Evolutionary conservation across 2,329 filamentous ascomycete species (phyloP), one percentile per base, ranked within the genome.

Genomic region (Ceratocystis papillata): DNA sequence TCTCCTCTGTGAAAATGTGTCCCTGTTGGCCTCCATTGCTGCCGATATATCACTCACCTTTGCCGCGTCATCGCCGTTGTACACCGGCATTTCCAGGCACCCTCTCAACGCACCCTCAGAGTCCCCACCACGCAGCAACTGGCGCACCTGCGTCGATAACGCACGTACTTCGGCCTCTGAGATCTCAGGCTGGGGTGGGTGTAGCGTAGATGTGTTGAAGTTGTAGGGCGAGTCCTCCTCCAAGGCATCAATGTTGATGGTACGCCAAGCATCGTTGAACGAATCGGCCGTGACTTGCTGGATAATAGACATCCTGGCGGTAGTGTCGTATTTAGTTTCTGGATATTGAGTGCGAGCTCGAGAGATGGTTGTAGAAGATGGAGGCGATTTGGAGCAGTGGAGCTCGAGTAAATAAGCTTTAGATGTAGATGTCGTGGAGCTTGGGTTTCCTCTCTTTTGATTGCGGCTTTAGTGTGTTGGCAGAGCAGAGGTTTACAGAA

Each of bases 181-280:
- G 68, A 89, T 83, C 71, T 92, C 87, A 70, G 88, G 81, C 68
- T 85, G 85, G 55, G 88, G 83, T 45, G 92, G 90, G 70, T 88
- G 86, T 71, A 97, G 85, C 20, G 90, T 90, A 68, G 87, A 83
- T 69, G 89, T 85, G 77, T 95, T 89, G 79, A 97, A 97, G 83
- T 96, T 97, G 77, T 85, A 79, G 70, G 89, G 84, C 72, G 90
- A 94, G 77, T 97, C 92, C 68, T 92, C 90, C 76, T 94, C 89
- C 72, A 96, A 83, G 71, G 87, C 87, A 75, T 96, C 92, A 76
- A 96, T 88, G 82, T 96, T 90, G 81, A 96, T 94, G 70, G 90
- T 96, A 76, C 92, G 89, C 84, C 84, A 87, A 73, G 83, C 81
- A 71, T 87, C 84, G 76, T 78, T 78, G 65, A 87, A 79, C 71